phyloP scores from a whole-genome alignment of 495 filamentous ascomycete species.

The Penicillium fimorum region DNA sequence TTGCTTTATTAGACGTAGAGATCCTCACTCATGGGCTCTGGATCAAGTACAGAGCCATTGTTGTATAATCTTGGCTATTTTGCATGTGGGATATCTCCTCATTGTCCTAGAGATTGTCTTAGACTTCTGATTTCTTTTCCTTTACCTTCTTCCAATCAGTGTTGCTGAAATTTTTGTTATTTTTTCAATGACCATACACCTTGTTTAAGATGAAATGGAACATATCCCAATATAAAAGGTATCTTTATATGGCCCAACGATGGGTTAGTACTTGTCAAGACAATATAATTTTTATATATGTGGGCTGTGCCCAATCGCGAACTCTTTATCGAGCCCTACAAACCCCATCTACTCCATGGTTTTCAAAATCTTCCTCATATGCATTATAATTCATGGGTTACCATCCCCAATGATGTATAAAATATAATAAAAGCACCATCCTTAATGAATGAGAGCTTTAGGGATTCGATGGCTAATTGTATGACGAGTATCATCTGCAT shows the following conservation, averaged over 20 bases:
- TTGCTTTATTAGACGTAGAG: background rate
- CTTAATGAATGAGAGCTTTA: background rate
- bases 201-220: constrained; percentile 50
- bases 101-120: background rate
- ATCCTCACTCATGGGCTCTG: background rate
- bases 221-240: constrained; percentile 47
- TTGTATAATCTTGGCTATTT: background rate
- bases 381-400: no score
- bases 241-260: background rate
- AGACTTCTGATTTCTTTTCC: background rate
- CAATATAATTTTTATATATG: background rate
- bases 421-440: no score
- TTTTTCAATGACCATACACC: constrained; percentile 29
- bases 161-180: background rate
- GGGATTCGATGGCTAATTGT: background rate
- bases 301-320: no score
- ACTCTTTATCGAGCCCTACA: no score
- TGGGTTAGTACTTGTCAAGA: background rate
- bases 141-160: background rate
- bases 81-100: background rate
- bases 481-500: background rate
- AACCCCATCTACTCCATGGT: no score
- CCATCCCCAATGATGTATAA: no score
- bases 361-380: no score
- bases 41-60: constrained; percentile 3